These are phyloP conservation scores for Cymbopogon flexuosus DNA, from an alignment of 202 grass and related monocot genomes.

Conservation along the genomic window DNA sequence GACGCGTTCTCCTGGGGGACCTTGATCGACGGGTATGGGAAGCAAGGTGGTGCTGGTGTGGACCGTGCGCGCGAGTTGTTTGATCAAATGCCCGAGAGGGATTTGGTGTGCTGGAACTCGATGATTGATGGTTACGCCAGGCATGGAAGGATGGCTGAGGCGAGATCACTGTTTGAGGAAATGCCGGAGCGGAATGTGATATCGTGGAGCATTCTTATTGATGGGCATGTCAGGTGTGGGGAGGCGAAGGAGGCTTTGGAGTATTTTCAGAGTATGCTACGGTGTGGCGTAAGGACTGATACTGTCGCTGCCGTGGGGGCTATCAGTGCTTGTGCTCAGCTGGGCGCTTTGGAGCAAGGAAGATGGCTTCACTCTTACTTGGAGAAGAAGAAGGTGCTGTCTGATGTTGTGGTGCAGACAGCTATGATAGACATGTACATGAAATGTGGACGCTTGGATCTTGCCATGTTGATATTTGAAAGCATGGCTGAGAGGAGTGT, in stretches of 20 bases:
- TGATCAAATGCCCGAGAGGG: conserved; percentile 55
- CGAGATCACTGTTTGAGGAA: conserved; percentile 42
- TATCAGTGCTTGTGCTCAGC: conserved; percentile 53
- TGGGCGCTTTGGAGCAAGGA: conserved; percentile 65
- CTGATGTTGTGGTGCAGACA: conserved; percentile 52
- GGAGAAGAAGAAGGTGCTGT: conserved; percentile 53
- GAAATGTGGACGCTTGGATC: conserved; percentile 56
- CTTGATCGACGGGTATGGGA: conserved; percentile 51
- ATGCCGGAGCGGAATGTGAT: conserved; percentile 60
- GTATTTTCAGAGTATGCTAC: conserved; percentile 48
- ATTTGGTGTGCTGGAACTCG: conserved; percentile 63
- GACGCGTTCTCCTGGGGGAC: conserved; percentile 64
- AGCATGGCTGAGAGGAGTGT: conserved; percentile 48
- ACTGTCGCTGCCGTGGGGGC: conserved; percentile 42
- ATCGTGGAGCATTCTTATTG: conserved; percentile 59
- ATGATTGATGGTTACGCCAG: conserved; percentile 61
- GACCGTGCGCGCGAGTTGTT: conserved; percentile 57
- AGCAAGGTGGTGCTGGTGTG: conserved; percentile 31
- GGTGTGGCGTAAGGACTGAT: conserved; percentile 41
- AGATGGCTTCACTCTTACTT: conserved; percentile 70
- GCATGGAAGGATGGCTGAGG: conserved; percentile 42
- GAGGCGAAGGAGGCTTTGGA: conserved; percentile 54
- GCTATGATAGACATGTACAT: conserved; percentile 70
- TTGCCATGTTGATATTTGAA: conserved; percentile 48
- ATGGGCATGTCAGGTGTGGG: conserved; percentile 51